A percentile compares a stretch with the other conserved stretches of the same genome.
Conservation (phyloP, 768 basidiomycete genomes). For the Rossbeevera mucosa region DNA sequence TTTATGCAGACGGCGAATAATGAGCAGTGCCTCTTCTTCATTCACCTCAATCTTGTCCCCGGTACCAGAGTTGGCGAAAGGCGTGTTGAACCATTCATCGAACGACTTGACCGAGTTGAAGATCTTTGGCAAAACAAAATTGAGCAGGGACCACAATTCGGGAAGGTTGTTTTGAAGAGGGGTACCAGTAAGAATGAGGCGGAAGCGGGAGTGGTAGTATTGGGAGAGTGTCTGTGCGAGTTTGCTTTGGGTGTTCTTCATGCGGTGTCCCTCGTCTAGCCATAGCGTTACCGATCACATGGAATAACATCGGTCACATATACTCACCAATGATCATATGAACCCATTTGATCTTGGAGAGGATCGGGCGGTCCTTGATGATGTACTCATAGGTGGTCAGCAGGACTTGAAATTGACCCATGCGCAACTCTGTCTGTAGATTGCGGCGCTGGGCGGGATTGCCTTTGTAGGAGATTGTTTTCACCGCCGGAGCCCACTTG, state of each 20-base stretch:
- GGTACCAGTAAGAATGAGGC: slow-evolving; percentile 92
- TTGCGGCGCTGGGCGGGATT: slow-evolving; percentile 79
- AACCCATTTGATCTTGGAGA: slow-evolving; percentile 91
- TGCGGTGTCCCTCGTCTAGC: slow-evolving; percentile 90
- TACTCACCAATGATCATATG: slow-evolving; percentile 91
- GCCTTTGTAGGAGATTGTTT: slow-evolving; percentile 84
- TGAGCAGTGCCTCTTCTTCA: slow-evolving; percentile 98
- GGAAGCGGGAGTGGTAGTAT: slow-evolving; percentile 88
- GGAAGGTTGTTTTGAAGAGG: slow-evolving; percentile 97
- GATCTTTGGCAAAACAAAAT: slow-evolving; percentile 90
- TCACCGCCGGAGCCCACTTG: slow-evolving; percentile 91
- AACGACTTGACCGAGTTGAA: slow-evolving; percentile 99
- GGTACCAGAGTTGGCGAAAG: slow-evolving; percentile 96
- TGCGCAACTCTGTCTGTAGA: slow-evolving; percentile 71
- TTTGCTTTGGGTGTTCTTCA: slow-evolving; percentile 95
- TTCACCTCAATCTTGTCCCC: slow-evolving; percentile 98
- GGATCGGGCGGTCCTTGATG: slow-evolving; percentile 89
- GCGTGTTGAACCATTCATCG: slow-evolving; percentile 99
- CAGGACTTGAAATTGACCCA: slow-evolving; percentile 84
- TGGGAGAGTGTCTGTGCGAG: slow-evolving; percentile 85
- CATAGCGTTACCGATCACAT: slow-evolving; percentile 1
- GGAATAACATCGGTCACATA: neutral
- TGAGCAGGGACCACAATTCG: slow-evolving; percentile 91
- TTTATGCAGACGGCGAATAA: slow-evolving; percentile 95
- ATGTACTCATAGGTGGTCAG: slow-evolving; percentile 97